Evolutionary conservation across 768 basidiomycete species (phyloP).

Genomic region (Serendipita sp.): DNA sequence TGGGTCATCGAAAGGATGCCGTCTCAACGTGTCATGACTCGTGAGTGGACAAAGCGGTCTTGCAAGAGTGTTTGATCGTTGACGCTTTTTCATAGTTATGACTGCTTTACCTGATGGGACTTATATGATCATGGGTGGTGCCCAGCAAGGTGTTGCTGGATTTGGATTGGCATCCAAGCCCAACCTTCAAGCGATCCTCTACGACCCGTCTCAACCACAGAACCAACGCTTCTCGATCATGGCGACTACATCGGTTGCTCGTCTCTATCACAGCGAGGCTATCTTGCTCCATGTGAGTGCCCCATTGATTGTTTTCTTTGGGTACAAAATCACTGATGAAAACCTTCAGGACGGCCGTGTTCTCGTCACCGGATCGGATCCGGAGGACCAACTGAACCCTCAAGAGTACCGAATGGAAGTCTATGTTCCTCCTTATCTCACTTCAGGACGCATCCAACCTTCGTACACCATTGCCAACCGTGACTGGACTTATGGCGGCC

Average conservation of each 20-base stretch:
- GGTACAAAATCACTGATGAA: no score
- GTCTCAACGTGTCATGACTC: slow-evolving; percentile 31
- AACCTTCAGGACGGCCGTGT: slow-evolving; percentile 13
- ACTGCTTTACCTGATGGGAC: slow-evolving; percentile 14
- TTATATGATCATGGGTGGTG: slow-evolving; percentile 11
- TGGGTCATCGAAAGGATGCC: slow-evolving; percentile 70
- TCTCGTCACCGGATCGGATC: slow-evolving; percentile 14
- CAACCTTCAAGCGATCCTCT: slow-evolving; percentile 49
- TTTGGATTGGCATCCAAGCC: slow-evolving; percentile 14
- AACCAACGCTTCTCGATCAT: slow-evolving; percentile 39
- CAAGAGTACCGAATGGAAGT: slow-evolving; percentile 16
- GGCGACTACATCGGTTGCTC: slow-evolving; percentile 13
- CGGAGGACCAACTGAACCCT: slow-evolving; percentile 13
- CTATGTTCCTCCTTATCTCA: slow-evolving; percentile 15
- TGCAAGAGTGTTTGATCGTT: no score
- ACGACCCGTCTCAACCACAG: slow-evolving; percentile 47
- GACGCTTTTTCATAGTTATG: slow-evolving; percentile 9
- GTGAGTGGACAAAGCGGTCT: no score
- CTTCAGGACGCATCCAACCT: slow-evolving; percentile 12
- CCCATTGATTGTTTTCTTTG: no score
- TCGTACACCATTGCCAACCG: slow-evolving; percentile 34
- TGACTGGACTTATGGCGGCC: slow-evolving; percentile 48
- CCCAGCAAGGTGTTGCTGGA: slow-evolving; percentile 14
- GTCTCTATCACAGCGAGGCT: slow-evolving; percentile 15
- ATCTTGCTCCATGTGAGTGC: slow-evolving; percentile 10